These are phyloP conservation scores for Psilocybe azurescens DNA, from an alignment of 768 basidiomycete genomes.

Conservation along the genomic window DNA sequence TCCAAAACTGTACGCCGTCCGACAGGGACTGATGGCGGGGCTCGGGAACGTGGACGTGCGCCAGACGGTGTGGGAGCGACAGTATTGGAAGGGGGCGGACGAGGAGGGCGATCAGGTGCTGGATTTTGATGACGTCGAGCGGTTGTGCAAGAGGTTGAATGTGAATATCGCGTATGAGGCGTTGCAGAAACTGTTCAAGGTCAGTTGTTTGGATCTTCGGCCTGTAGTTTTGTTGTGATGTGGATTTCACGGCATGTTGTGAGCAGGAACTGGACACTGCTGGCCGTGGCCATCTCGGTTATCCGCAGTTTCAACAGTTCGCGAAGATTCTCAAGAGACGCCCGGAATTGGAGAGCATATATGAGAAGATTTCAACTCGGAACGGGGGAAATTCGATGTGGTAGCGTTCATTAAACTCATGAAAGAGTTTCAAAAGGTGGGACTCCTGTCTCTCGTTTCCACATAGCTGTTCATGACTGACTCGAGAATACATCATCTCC, in stretches of 20 bases:
- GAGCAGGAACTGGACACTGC: constrained; percentile 67
- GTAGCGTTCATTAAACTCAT: constrained; percentile 51
- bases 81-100: constrained; percentile 82
- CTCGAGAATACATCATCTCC: neutral
- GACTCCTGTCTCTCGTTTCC: neutral
- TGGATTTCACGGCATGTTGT: neutral
- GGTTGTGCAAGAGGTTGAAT: constrained; percentile 73
- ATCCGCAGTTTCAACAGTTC: constrained; percentile 79
- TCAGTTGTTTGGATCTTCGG: constrained; percentile 25
- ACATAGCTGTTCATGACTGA: constrained; percentile 3
- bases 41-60: constrained; percentile 66
- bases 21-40: constrained; percentile 74
- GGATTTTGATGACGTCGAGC: constrained; percentile 74
- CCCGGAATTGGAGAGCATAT: constrained; percentile 78
- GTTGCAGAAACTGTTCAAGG: constrained; percentile 64
- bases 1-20: constrained; percentile 66
- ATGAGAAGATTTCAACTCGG: constrained; percentile 39
- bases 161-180: constrained; percentile 60
- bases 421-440: constrained; percentile 47
- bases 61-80: constrained; percentile 77
- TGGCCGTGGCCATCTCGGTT: constrained; percentile 68
- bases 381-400: constrained; percentile 46
- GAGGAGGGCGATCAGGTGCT: constrained; percentile 64
- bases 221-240: neutral
- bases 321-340: constrained; percentile 85